Percentiles rank a stretch among this genome's conserved stretches.
Evolutionary conservation across 2,329 filamentous ascomycete genomes (phyloP).

Genomic region (Lizonia empirigonia): DNA sequence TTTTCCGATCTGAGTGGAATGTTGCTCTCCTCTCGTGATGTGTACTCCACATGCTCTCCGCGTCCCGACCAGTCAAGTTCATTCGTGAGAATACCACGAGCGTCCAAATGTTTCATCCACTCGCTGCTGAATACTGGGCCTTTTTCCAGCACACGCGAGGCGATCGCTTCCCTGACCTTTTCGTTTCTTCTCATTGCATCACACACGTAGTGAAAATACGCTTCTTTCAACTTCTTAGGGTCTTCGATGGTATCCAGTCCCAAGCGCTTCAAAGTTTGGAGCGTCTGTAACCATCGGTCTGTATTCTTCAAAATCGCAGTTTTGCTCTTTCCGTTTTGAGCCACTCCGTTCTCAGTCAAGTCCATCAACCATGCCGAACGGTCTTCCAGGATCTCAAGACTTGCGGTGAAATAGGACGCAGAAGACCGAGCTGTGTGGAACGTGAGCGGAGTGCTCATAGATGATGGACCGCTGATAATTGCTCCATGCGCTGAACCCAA

Average conservation of each 20-base stretch:
- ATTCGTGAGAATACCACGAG: constrained; percentile 6
- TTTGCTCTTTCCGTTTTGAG: not conserved
- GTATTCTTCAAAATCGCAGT: not conserved
- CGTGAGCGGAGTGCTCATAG: not conserved
- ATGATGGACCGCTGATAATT: not conserved
- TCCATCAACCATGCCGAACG: not conserved
- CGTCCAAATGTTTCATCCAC: not conserved
- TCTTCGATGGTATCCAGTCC: not conserved
- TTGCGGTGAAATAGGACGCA: not conserved
- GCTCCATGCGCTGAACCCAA: not conserved
- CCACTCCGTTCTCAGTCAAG: too few species aligned
- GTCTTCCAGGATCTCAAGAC: not conserved
- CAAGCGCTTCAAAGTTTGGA: not conserved
- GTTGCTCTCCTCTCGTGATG: not conserved
- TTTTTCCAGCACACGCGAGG: not conserved
- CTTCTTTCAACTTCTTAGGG: not conserved
- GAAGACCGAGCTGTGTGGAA: not conserved
- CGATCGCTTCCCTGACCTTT: not conserved
- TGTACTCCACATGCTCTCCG: constrained; percentile 23
- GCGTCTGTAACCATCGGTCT: not conserved
- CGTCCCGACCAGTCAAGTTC: constrained; percentile 19
- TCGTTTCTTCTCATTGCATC: not conserved
- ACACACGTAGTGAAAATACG: not conserved
- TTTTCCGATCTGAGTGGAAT: not conserved
- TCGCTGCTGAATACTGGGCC: constrained; percentile 8